phyloP scores from a whole-genome alignment of 441 rosid genomes.

The Populus hybrid region DNA sequence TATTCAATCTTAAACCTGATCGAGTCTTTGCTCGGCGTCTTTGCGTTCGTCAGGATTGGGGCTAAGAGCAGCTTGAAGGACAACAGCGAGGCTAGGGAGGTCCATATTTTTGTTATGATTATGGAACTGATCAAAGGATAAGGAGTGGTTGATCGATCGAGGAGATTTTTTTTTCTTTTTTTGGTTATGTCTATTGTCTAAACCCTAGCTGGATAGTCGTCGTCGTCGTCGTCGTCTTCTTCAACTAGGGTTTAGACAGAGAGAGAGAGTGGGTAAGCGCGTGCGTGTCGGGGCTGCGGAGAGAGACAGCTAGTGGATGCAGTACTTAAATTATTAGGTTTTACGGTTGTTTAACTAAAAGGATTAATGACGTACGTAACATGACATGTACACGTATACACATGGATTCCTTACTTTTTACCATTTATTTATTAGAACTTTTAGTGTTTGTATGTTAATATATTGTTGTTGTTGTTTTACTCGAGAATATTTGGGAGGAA shows the following conservation, averaged over 20 bases:
- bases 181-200: neutral
- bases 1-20: constrained; percentile 48
- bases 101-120: constrained; percentile 43
- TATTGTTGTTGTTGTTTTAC: neutral
- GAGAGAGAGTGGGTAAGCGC: constrained; percentile 11
- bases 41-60: constrained; percentile 83
- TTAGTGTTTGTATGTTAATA: neutral
- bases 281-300: constrained; percentile 13
- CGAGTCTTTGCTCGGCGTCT: constrained; percentile 86
- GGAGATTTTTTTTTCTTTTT: constrained; percentile 10
- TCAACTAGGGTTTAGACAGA: constrained; percentile 1
- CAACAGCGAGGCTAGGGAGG: constrained; percentile 61
- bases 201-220: constrained; percentile 21
- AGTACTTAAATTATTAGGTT: constrained; percentile 75
- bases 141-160: neutral
- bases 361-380: neutral
- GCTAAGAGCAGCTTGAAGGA: constrained; percentile 88
- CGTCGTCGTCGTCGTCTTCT: neutral
- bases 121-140: neutral
- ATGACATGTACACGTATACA: neutral
- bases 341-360: constrained; percentile 51
- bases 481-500: neutral
- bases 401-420: neutral
- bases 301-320: constrained; percentile 17
- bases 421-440: neutral